Percentiles rank a stretch among this genome's conserved stretches.
Conservation (phyloP, 2,329 filamentous ascomycete species). For the Pyricularia grisea region DNA sequence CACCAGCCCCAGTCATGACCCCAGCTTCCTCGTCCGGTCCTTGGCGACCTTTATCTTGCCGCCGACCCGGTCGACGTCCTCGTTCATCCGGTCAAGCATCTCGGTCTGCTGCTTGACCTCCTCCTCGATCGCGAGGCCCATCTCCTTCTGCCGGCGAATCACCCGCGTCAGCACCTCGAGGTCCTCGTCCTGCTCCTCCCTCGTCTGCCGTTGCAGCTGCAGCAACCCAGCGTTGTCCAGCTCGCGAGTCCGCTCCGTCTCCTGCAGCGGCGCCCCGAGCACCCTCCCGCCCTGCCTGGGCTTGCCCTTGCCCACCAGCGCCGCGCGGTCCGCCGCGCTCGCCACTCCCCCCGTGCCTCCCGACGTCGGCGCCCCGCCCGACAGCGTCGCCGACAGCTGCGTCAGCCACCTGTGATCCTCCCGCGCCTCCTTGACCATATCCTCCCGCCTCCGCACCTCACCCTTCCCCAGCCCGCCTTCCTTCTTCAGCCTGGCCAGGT, state of each 20-base stretch:
- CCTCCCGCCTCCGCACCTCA: slow-evolving; percentile 61
- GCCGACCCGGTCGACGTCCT: slow-evolving; percentile 55
- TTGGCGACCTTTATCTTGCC: slow-evolving; percentile 68
- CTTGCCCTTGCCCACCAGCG: slow-evolving; percentile 32
- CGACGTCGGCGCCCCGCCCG: slow-evolving; percentile 27
- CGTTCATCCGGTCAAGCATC: slow-evolving; percentile 57
- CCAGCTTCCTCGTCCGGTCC: slow-evolving; percentile 58
- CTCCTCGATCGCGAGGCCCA: slow-evolving; percentile 66
- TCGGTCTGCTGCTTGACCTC: slow-evolving; percentile 65
- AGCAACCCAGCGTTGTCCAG: slow-evolving; percentile 67
- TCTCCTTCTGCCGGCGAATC: slow-evolving; percentile 64
- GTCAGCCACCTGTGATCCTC: slow-evolving; percentile 72
- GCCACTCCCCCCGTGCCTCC: slow-evolving; percentile 41
- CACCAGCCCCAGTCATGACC: slow-evolving; percentile 8
- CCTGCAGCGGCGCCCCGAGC: slow-evolving; percentile 60
- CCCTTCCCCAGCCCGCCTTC: slow-evolving; percentile 56
- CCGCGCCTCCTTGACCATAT: slow-evolving; percentile 58
- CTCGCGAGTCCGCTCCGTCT: slow-evolving; percentile 69
- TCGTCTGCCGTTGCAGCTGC: slow-evolving; percentile 64
- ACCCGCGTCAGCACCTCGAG: slow-evolving; percentile 60
- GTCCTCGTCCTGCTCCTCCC: slow-evolving; percentile 66
- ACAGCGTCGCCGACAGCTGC: slow-evolving; percentile 53
- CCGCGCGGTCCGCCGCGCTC: slow-evolving; percentile 37
- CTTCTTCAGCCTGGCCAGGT: slow-evolving; percentile 48
- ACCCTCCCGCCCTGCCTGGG: slow-evolving; percentile 44